Base-by-base conservation (phyloP, 164 flowering plant species). In the Macadamia integrifolia region DNA sequence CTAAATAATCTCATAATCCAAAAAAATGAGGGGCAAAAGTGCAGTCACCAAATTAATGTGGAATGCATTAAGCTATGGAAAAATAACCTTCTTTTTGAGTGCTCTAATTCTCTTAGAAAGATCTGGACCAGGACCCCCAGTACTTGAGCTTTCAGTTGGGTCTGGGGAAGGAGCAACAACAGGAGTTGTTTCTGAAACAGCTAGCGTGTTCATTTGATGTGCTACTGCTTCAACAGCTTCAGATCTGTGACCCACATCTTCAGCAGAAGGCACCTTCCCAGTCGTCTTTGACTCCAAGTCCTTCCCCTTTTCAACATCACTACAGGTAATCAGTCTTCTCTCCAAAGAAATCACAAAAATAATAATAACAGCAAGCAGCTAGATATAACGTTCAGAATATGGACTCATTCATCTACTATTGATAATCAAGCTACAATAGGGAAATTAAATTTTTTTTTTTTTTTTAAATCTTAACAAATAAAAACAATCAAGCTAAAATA, bases 91-190 rank as follows among this genome's bases (percentile, higher is more conserved):
- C 85, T 93, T 93, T 75, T 84, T 89, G 1, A 91, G 78, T 18
- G 98, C 90, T 60, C 98, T 80, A 60, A 93, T 91, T 77, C 71
- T 87, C 82, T 87, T 93, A 66, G 91, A 92, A 66, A 89, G 79
- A 76, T 88, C 94, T 64, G 75, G 83, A 73, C 60, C 73, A 31
- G 81, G 71, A 53, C 63, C 76, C 29, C 50, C 81, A 0, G 82
- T 48, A 81, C 75, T 79, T 28, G 75, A 64, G 66, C 73, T 73
- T 67, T 84, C 90, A 3, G 58, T 59, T 66, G 79, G 60, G 35
- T 83, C 72, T 49, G 74, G 44, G 6, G 79, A 61, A 57, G 82
- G 74, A 28, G 60, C 32, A 31, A 48, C 76, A 18, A 32, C 64
- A 30, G 78, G 30, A 55, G 83, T 18, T 76, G 60, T 79, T 66